These are phyloP conservation scores for Linanthus parryae DNA, from an alignment of 148 eudicot species.

Conservation along the genomic window DNA sequence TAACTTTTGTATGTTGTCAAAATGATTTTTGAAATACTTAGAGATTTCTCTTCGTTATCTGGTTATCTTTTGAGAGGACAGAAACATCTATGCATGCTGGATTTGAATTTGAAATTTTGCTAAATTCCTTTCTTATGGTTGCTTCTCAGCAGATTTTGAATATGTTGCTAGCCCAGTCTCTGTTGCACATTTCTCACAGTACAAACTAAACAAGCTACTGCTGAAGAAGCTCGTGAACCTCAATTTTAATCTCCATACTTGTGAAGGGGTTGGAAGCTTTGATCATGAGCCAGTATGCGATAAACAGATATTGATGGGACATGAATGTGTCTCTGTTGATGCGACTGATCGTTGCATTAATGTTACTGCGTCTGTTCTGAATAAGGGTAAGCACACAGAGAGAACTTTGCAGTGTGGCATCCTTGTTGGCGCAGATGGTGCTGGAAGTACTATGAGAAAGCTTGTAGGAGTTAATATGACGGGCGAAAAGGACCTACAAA, in stretches of 20 bases:
- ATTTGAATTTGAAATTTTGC: too few relatives aligned
- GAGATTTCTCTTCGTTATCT: too few relatives aligned
- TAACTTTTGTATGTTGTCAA: too few relatives aligned
- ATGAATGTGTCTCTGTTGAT: slow-evolving; percentile 55
- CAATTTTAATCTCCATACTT: slow-evolving; percentile 31
- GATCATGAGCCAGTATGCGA: slow-evolving; percentile 27
- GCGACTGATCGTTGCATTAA: slow-evolving; percentile 42
- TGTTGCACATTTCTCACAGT: slow-evolving; percentile 91
- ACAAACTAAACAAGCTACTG: slow-evolving; percentile 58
- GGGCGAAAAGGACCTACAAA: slow-evolving; percentile 86
- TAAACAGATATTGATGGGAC: slow-evolving; percentile 74
- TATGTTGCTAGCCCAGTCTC: slow-evolving; percentile 71
- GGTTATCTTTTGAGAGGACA: too few relatives aligned
- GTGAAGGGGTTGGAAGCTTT: slow-evolving; percentile 18
- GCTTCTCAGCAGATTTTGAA: slow-evolving; percentile 69
- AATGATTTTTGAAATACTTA: too few relatives aligned
- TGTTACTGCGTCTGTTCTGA: slow-evolving; percentile 45
- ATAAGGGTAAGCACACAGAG: slow-evolving; percentile 39
- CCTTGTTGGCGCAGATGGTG: slow-evolving; percentile 90
- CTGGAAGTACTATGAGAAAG: slow-evolving; percentile 76
- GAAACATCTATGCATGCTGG: too few relatives aligned
- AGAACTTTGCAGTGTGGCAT: slow-evolving; percentile 54
- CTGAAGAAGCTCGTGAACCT: slow-evolving; percentile 52
- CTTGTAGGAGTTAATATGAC: slow-evolving; percentile 59
- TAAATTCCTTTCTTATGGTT: neutral